A percentile compares a stretch with the other conserved stretches of the same genome.
Conservation (phyloP, 1,139 yeast genomes). For the Saccharomyces pastorianus region DNA sequence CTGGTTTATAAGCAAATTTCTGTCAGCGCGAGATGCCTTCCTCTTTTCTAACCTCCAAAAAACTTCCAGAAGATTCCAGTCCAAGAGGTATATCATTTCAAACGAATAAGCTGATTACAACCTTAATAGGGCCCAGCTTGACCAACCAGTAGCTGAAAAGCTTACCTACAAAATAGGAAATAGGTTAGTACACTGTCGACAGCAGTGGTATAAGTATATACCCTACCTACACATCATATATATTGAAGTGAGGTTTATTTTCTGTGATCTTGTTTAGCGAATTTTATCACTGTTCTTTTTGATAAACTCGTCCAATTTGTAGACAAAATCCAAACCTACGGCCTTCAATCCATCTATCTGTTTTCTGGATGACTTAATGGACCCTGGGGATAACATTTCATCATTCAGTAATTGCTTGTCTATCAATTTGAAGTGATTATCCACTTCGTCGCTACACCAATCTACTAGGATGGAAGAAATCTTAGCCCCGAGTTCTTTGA, state of each 20-base stretch:
- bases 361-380: slow-evolving; percentile 44
- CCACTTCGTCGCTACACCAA: slow-evolving; percentile 69
- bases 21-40: neutral
- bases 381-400: slow-evolving; percentile 40
- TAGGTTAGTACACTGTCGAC: neutral
- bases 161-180: neutral
- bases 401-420: slow-evolving; percentile 65
- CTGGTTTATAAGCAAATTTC: neutral
- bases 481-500: slow-evolving; percentile 34
- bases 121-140: neutral
- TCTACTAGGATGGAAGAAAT: slow-evolving; percentile 39
- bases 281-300: slow-evolving; percentile 20
- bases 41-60: neutral
- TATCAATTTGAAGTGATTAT: slow-evolving; percentile 50
- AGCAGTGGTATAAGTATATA: neutral
- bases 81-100: neutral
- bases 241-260: neutral
- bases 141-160: neutral
- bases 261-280: slow-evolving; percentile 4
- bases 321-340: slow-evolving; percentile 64
- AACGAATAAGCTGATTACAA: neutral
- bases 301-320: slow-evolving; percentile 31
- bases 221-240: neutral
- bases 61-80: neutral
- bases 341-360: slow-evolving; percentile 57